Conservation (phyloP, 192 early-diverging fungal genomes). For the Backusella liffmaniae region DNA sequence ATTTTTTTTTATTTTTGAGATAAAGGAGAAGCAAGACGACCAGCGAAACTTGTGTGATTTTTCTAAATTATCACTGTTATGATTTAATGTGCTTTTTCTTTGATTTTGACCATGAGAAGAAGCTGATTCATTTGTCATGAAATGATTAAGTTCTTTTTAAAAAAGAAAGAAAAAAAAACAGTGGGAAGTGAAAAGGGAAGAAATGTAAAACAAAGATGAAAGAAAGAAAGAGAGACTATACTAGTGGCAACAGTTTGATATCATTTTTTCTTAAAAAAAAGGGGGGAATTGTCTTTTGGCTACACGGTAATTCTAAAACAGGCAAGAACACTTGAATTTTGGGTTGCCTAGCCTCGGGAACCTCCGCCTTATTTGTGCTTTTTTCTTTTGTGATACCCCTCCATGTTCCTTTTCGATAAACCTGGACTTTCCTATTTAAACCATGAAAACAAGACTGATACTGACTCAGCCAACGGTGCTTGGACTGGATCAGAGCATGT, state of each 20-base stretch:
- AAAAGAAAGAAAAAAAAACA: background rate
- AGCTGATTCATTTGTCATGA: constrained; percentile 11
- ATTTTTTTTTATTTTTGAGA: constrained; percentile 13
- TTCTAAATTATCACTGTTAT: background rate
- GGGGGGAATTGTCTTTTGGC: background rate
- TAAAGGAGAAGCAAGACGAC: constrained; percentile 15
- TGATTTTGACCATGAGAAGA: background rate
- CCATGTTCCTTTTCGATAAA: constrained; percentile 1
- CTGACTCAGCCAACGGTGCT: background rate
- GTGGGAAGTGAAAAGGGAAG: background rate
- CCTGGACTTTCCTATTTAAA: constrained; percentile 7
- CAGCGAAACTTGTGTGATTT: constrained; percentile 17
- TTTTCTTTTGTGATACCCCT: constrained; percentile 6
- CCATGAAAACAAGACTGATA: background rate
- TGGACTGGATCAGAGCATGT: background rate
- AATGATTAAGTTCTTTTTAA: background rate
- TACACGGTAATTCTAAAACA: background rate
- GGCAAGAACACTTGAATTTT: constrained; percentile 7
- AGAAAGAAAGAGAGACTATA: background rate
- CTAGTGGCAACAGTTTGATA: background rate
- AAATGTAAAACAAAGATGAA: background rate
- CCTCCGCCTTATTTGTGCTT: constrained; percentile 6
- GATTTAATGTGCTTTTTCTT: background rate
- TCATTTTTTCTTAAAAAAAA: background rate
- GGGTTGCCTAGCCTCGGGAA: background rate